These are phyloP conservation scores for Suhomyces bolitotheri DNA, from an alignment of 1,139 yeast species.

Conservation along the genomic window DNA sequence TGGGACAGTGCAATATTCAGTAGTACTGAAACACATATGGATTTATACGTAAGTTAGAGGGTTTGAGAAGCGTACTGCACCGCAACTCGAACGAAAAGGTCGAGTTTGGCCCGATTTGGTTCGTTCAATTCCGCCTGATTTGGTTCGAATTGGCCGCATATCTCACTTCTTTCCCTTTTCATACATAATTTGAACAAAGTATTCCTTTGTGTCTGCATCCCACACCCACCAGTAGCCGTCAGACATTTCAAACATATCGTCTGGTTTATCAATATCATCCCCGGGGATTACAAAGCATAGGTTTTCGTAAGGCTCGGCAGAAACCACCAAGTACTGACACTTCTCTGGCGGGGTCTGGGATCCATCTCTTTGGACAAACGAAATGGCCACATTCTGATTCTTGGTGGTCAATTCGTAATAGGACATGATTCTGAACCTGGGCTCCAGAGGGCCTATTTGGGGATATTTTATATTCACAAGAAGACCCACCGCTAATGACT, in stretches of 20 bases:
- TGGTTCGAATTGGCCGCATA: too few species aligned
- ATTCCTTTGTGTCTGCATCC: constrained; percentile 69
- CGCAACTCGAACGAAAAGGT: too few species aligned
- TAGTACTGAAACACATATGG: too few species aligned
- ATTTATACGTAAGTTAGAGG: too few species aligned
- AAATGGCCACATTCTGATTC: constrained; percentile 31
- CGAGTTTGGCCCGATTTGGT: too few species aligned
- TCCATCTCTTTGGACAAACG: constrained; percentile 26
- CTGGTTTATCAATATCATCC: constrained; percentile 49
- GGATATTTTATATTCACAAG: constrained; percentile 59
- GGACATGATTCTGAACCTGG: constrained; percentile 72
- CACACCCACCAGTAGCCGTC: constrained; percentile 66
- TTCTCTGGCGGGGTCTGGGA: constrained; percentile 37
- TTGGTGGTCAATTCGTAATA: constrained; percentile 62
- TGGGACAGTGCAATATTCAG: too few species aligned
- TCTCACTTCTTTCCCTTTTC: too few species aligned
- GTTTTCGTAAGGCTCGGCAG: constrained; percentile 85
- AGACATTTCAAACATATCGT: constrained; percentile 31
- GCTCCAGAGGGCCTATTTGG: constrained; percentile 60
- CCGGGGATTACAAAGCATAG: constrained; percentile 70
- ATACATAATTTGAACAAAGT: constrained; percentile 67
- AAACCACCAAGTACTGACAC: constrained; percentile 67
- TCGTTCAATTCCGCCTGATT: too few species aligned
- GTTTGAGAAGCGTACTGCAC: too few species aligned
- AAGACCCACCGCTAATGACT: constrained; percentile 59